phyloP scores from a whole-genome alignment of 805 yeast genomes.

The Novakomyces olei region DNA sequence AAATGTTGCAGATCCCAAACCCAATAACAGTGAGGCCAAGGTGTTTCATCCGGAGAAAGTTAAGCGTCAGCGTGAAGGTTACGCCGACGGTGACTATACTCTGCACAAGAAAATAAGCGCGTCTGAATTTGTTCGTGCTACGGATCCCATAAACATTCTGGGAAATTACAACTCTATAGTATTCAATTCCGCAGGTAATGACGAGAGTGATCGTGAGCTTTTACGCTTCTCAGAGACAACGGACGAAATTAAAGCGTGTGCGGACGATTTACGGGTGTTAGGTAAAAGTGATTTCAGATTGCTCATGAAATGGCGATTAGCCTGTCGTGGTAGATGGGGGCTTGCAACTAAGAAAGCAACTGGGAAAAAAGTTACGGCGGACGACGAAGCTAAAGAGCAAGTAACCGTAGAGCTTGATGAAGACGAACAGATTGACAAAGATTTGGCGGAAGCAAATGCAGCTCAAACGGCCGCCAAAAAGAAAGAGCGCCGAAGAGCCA shows the following conservation, averaged over 20 bases:
- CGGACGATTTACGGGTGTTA: conserved; percentile 77
- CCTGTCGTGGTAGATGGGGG: conserved; percentile 58
- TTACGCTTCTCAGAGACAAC: conserved; percentile 58
- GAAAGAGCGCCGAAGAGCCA: conserved; percentile 62
- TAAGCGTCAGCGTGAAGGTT: conserved; percentile 81
- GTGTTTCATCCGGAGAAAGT: conserved; percentile 87
- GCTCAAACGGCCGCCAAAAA: conserved; percentile 46
- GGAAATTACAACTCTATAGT: conserved; percentile 51
- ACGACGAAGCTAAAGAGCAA: conserved; percentile 38
- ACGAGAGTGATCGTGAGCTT: conserved; percentile 43
- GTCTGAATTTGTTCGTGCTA: conserved; percentile 59
- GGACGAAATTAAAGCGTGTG: conserved; percentile 54
- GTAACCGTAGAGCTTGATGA: conserved; percentile 25
- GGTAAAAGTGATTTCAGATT: conserved; percentile 84
- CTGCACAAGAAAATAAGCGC: conserved; percentile 49
- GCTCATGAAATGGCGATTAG: conserved; percentile 70
- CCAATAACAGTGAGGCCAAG: conserved; percentile 58
- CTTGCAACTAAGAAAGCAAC: conserved; percentile 29
- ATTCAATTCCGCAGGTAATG: conserved; percentile 19
- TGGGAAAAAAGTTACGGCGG: conserved; percentile 23
- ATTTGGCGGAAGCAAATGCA: conserved; percentile 48
- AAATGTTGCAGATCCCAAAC: conserved; percentile 38
- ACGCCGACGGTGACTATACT: conserved; percentile 76
- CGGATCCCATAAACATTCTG: conserved; percentile 61
- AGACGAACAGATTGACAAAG: conserved; percentile 75